Percentiles rank a stretch among this genome's conserved stretches.
Conservation (phyloP, 2,329 filamentous ascomycete species). For the Pestalotiopsis sp. region DNA sequence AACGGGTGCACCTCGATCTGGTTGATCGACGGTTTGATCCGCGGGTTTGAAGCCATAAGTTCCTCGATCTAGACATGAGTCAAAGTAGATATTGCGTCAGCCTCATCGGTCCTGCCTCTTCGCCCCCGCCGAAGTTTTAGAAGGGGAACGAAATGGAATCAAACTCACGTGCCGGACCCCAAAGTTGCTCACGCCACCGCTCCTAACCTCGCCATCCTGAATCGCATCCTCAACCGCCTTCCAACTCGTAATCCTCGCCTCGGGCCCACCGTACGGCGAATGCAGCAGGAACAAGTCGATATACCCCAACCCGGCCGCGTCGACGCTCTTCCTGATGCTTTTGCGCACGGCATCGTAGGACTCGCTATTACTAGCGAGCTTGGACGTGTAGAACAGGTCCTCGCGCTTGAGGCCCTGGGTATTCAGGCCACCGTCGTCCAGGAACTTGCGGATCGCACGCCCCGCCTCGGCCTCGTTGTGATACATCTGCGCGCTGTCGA, state of each 20-base stretch:
- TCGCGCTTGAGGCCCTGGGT: constrained; percentile 56
- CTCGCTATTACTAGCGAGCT: constrained; percentile 65
- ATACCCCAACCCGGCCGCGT: constrained; percentile 68
- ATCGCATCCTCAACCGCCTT: constrained; percentile 76
- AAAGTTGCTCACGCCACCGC: constrained; percentile 77
- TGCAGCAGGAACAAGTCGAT: constrained; percentile 81
- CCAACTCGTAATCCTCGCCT: constrained; percentile 72
- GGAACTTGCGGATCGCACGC: constrained; percentile 59
- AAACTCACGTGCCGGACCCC: constrained; percentile 67
- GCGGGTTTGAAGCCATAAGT: constrained; percentile 62
- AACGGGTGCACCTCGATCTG: constrained; percentile 84
- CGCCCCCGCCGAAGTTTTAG: background rate
- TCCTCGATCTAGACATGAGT: constrained; percentile 58
- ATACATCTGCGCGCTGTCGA: constrained; percentile 57
- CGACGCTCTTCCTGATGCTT: constrained; percentile 66
- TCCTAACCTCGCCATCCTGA: constrained; percentile 66
- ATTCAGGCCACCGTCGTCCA: constrained; percentile 45
- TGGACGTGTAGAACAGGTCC: constrained; percentile 79
- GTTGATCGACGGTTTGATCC: constrained; percentile 68
- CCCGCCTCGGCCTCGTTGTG: constrained; percentile 73
- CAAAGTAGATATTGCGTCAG: background rate
- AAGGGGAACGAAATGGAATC: too few species aligned
- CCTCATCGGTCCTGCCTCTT: background rate
- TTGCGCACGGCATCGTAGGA: constrained; percentile 67
- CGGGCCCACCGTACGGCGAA: constrained; percentile 72